Conservation (phyloP, 345 rosid genomes). For the Bretschneidera sinensis region DNA sequence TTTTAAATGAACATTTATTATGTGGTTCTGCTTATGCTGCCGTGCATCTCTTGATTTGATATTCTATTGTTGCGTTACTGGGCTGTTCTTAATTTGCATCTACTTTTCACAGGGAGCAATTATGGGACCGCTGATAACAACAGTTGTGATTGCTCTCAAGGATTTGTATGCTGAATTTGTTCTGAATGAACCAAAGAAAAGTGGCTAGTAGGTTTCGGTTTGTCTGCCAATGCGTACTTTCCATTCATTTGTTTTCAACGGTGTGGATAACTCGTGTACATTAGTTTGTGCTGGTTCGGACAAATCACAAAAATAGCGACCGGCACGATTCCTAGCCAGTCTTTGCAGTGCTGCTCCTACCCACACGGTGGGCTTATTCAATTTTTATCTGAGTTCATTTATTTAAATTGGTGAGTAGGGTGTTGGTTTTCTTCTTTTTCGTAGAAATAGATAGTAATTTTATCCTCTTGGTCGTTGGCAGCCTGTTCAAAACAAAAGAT, state of each 20-base stretch:
- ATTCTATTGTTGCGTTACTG: background rate
- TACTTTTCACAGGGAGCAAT: slow-evolving; percentile 73
- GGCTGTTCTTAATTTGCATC: background rate
- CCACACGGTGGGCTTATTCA: slow-evolving; percentile 7
- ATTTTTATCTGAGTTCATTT: too few species aligned
- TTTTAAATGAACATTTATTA: too few species aligned
- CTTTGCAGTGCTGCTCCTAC: background rate
- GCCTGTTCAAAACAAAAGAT: background rate
- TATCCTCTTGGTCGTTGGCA: too few species aligned
- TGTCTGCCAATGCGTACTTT: background rate
- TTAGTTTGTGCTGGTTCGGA: slow-evolving; percentile 6
- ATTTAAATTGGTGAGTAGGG: background rate
- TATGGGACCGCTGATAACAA: slow-evolving; percentile 95
- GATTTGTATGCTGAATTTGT: slow-evolving; percentile 88
- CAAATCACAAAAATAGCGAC: background rate
- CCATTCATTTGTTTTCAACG: slow-evolving; percentile 11
- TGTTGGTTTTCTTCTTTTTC: background rate
- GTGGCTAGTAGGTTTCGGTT: slow-evolving; percentile 12
- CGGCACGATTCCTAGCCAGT: background rate
- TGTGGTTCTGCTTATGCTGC: background rate
- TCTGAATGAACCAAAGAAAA: slow-evolving; percentile 53
- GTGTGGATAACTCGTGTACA: slow-evolving; percentile 8
- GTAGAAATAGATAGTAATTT: background rate
- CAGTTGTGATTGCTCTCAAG: slow-evolving; percentile 85
- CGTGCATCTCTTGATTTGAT: slow-evolving; percentile 4